Evolutionary conservation across 169 alveolate genomes (phyloP).

Genomic region (Plasmodium blacklocki): DNA sequence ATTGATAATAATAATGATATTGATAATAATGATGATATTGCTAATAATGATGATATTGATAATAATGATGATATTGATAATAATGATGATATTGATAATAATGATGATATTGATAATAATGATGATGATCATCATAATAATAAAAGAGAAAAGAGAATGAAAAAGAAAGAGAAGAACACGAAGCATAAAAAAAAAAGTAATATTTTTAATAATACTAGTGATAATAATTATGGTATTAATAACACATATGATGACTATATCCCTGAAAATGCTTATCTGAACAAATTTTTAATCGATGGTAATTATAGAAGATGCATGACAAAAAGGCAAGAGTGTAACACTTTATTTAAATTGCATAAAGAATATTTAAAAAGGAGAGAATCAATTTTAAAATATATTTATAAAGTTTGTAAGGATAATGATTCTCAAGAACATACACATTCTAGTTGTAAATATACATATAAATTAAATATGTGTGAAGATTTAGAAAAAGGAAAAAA

Average conservation of each 20-base stretch:
- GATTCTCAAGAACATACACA: background rate
- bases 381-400: constrained; percentile 11
- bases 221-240: background rate
- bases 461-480: constrained; percentile 22
- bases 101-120: no score
- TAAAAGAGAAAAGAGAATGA: no score
- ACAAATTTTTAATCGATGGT: background rate
- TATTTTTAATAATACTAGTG: no score
- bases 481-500: constrained; percentile 26
- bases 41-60: background rate
- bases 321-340: background rate
- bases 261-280: background rate
- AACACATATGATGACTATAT: background rate
- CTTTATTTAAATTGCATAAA: constrained; percentile 39
- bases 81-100: background rate
- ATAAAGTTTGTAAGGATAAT: background rate
- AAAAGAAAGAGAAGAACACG: no score
- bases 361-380: constrained; percentile 49
- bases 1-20: background rate
- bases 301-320: background rate
- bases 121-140: no score
- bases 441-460: background rate
- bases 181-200: no score
- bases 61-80: background rate
- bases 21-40: background rate